Evolutionary conservation across 2,329 filamentous ascomycete genomes (phyloP), one percentile per base, ranked within the genome.

Genomic region (Westerdykella ornata): DNA sequence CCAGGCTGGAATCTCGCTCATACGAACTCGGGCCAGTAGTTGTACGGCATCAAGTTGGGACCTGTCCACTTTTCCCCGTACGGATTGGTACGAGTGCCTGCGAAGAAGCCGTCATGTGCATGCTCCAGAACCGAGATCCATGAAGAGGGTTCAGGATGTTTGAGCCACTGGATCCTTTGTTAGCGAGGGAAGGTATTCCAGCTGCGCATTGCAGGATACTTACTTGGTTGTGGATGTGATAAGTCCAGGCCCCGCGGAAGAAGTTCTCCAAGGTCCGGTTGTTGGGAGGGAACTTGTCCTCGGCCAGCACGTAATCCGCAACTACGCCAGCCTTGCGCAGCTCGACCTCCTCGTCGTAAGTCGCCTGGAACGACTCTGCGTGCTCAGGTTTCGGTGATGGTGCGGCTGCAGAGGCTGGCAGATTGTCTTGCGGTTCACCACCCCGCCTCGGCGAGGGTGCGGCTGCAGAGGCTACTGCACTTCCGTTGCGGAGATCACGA

Each of bases 161-260:
- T 77, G 34, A 68, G 52, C 75, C 75, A 78, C 72, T 77, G 38
- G 32, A 35, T 1, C 22, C 26, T 11, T 28, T 42, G 53, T 64
- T 49, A 65, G 59, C 44, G 14, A n/a, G 15, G 12, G n/a, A 7
- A 11, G 6, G 3, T 9, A 33, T 33, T 33, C n/a, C 8, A 17
- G 30, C 9, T 5, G 16, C 8, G 30, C 9, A 8, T 29, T 7
- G 20, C 5, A 15, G 13, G 17, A 17, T 3, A 57, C 69, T 59
- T 59, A 75, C 73, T 64, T 76, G 74, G 47, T 77, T 77, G 52
- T 78, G 74, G 44, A 77, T 71, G 53, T 78, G 75, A 53, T 77
- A 78, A 19, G 72, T 76, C 72, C 72, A 78, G 16, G 73, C 71
- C 1, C 75, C 75, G 5, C 70, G 65, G 62, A 77, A 77, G 59